A percentile compares a stretch with the other conserved stretches of the same genome.
Conservation (phyloP, 2,329 filamentous ascomycete genomes). For the Curvularia eragrostidis region DNA sequence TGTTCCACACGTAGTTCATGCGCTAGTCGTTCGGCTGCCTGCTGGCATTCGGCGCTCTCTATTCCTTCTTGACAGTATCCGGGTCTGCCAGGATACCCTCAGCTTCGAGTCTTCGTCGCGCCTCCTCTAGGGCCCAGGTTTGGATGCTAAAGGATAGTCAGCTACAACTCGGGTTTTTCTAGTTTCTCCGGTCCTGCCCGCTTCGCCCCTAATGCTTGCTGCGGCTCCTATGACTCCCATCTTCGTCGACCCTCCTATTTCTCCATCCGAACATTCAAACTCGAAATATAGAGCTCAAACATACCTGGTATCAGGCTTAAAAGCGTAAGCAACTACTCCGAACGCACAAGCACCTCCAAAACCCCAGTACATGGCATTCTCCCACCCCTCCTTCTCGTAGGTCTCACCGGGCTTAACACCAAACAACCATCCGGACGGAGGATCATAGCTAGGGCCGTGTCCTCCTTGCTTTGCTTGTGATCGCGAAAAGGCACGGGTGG, state of each 20-base stretch:
- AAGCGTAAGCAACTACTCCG: constrained; percentile 82
- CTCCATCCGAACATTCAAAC: neutral
- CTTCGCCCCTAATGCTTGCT: neutral
- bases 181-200: neutral
- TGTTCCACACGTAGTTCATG: neutral
- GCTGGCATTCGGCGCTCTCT: constrained; percentile 7
- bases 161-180: constrained; percentile 4
- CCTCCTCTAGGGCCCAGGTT: constrained; percentile 98
- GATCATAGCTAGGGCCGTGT: constrained; percentile 83
- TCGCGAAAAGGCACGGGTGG: constrained; percentile 35
- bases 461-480: constrained; percentile 26
- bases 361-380: constrained; percentile 82
- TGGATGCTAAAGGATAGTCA: constrained; percentile 75
- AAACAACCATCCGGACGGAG: constrained; percentile 90
- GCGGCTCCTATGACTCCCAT: neutral
- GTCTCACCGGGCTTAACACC: constrained; percentile 95
- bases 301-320: constrained; percentile 98
- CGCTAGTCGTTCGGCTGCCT: neutral
- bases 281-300: constrained; percentile 53
- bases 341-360: constrained; percentile 79
- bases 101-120: constrained; percentile 89
- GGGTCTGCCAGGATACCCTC: constrained; percentile 93
- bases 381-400: constrained; percentile 95
- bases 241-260: neutral
- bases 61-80: constrained; percentile 57